Evolutionary conservation across 2,329 filamentous ascomycete species (phyloP), one percentile per base, ranked within the genome.

Genomic region (Aureobasidium mangrovei): DNA sequence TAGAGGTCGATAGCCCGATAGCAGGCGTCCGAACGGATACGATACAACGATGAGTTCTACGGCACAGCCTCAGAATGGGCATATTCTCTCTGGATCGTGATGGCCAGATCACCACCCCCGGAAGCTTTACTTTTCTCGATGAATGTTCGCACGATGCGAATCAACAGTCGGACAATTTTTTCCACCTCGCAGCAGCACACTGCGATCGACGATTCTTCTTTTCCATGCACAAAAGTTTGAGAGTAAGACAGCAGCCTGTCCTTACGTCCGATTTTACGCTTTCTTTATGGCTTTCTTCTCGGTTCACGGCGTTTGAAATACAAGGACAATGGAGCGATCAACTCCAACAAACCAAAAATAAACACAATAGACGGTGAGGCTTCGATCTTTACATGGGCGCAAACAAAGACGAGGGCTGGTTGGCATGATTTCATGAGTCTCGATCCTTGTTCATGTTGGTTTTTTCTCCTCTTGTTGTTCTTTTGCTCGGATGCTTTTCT

Each of bases 1-100:
- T 69, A 42, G 61, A 64, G 41, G 45, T 63, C 51, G 63, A 68
- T 55, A 65, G 64, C 49, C 64, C 64, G n/a, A 60, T 66, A 27
- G 63, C 61, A 52, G 62, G 64, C 40, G 59, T 68, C 36, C 64
- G 63, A 56, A 66, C 66, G 18, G 55, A 61, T 38, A 47, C 38
- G 42, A 47, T 41, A 43, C 44, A 18, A 18, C 18, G 53, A 54
- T 54, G 43, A 47, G 33, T 6, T 9, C 28, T 7, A 10, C 32
- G 40, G 45, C 33, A 38, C 12, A n/a, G 10, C 18, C 29, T 29
- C n/a, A 12, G 9, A 24, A 29, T n/a, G 33, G 28, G 33, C 42
- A 54, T 45, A 18, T 38, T 44, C 39, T 48, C 35, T 29, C 48
- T 43, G 48, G 48, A 52, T 41, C 44, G 24, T 38, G 39, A 44